Evolutionary conservation across 257 asterid genomes (phyloP), one percentile per base, ranked within the genome.

Genomic region (Solanum ossicruentum): DNA sequence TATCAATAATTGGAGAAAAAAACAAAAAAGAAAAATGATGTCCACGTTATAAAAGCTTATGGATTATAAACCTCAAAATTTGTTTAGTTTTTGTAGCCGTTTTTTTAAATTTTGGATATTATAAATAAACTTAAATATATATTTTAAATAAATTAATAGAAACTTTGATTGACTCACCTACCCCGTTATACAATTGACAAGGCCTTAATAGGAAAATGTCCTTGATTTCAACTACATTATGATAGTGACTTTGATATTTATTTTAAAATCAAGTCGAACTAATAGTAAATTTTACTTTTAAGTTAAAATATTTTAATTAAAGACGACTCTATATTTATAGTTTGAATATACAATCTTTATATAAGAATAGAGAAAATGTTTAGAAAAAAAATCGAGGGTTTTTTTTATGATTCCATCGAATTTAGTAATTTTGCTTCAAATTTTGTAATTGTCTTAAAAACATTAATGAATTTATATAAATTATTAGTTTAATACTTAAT

Each of bases 91-190:
- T 71, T 3, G 12, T 43, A 1, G 20, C 56, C 36, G 10, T 43
- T 72, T 43, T 72, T 43, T 72, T 13, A 2, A 36, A 57, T 20
- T 18, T 39, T 43, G 17, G 10, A 18, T 41, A 71, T 71, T 39
- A 18, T 3, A 6, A 10, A 11, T 32, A 36, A 21, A 26, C 3
- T 45, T 20, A 20, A 43, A 10, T n/a, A 43, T n/a, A 72, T 20
- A 36, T 36, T 36, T 72, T 12, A 18, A 10, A 72, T 72, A 72
- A 45, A 72, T 3, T 11, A 43, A 11, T 2, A 72, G 32, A 12
- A 72, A 12, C 80, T 43, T 72, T 72, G 39, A 13, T 43, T n/a
- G 80, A 72, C 57, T 45, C 56, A 72, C 80, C 80, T n/a, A 73
- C 81, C 28, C 21, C n/a, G 47, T 3, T 73, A 21, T 12, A 57